Evolutionary conservation across 2,329 filamentous ascomycete genomes (phyloP).

Genomic region (Sarocladium strictum): DNA sequence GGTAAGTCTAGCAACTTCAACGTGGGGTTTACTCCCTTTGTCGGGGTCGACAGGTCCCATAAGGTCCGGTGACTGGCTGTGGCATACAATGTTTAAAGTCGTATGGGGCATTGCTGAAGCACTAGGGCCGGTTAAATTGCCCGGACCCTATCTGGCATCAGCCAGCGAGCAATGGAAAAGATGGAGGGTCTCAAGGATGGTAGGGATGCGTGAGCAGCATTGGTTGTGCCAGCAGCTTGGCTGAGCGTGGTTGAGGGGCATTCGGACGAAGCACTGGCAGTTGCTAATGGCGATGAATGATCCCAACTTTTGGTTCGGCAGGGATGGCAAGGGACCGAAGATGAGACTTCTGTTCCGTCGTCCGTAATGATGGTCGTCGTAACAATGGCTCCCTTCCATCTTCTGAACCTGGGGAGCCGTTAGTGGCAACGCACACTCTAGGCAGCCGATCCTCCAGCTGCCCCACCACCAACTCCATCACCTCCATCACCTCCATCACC

Average conservation of each 20-base stretch:
- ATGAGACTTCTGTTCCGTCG: no score
- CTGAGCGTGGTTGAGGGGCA: background rate
- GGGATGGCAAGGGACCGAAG: no score
- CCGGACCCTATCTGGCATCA: background rate
- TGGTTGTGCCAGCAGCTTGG: background rate
- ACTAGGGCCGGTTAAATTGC: slow-evolving; percentile 6
- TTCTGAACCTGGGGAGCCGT: background rate
- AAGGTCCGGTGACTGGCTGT: background rate
- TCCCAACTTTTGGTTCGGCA: no score
- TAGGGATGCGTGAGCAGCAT: background rate
- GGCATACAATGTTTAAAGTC: background rate
- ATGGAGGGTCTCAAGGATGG: background rate
- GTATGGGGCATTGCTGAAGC: background rate
- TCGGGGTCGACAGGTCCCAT: background rate
- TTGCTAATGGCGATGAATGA: no score
- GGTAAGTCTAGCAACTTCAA: background rate
- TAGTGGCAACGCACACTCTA: background rate
- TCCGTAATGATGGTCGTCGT: no score
- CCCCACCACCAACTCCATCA: background rate
- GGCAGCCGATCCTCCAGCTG: background rate
- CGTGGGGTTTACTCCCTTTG: background rate
- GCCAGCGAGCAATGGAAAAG: background rate
- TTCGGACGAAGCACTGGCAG: no score
- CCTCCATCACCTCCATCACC: background rate
- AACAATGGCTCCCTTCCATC: background rate